Base-by-base conservation (phyloP, 1,284 basidiomycete species). In the Macrocystidia cucumis region DNA sequence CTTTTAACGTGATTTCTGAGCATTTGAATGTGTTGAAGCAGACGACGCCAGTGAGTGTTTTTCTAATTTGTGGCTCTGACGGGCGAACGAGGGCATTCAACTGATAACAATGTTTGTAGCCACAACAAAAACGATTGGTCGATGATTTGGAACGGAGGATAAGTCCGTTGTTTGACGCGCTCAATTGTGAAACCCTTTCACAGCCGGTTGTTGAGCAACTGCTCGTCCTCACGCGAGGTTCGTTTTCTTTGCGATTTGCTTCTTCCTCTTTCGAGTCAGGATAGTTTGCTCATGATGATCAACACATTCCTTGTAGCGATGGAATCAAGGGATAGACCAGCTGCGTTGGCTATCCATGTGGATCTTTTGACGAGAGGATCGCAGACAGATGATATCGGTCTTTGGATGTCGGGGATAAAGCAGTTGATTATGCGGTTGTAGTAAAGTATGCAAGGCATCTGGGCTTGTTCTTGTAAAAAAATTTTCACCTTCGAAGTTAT, bases 111-210 rank as follows among this genome's bases (percentile, higher is more conserved):
- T 14, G 28, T 20, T 40, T 33, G 9, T 55, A 88, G 78, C 74
- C 86, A 5, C 75, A 82, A 46, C 83, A 93, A 64, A 87, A 83
- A 58, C 80, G 87, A 22, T 72, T 93, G 48, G 77, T 82, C 0
- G 90, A 92, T 41, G 93, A 97, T 52, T 74, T 91, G 2, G 91
- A 96, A 54, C 74, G 90, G 17, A 72, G 93, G 18, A 68, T 96
- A 51, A 92, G 85, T 55, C 73, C 82, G 3, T 61, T 97, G 35
- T 95, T 95, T 49, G 93, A 97, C 55, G 81, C 81, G 19, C 63
- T 97, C 47, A 97, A 97, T 60, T 93, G 91, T 53, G 91, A 90
- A 47, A 85, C 87, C 5, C 57, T 97, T 13, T 82, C 86, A n/a
- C 63, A 67, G 41, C 59, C 70, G 16, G 77, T 86, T 18, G 68